phyloP scores from a whole-genome alignment of 352 stramenopile species.

The Globisporangium recalcitrans region DNA sequence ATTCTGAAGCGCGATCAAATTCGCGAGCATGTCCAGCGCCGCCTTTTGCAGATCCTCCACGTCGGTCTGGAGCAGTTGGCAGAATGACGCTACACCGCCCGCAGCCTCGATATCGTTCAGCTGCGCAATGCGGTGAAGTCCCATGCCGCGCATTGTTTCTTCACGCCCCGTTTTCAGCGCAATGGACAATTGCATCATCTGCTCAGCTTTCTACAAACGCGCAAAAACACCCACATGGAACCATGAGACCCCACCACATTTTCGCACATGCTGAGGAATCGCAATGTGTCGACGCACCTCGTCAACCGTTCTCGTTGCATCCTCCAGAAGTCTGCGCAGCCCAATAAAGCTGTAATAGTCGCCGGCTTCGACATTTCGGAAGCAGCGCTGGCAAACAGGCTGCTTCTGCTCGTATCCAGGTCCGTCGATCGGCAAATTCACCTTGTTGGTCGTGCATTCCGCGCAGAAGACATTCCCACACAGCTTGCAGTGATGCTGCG shows the following conservation, averaged over 20 bases:
- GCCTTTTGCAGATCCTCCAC: slow-evolving; percentile 50
- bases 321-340: slow-evolving; percentile 48
- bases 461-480: slow-evolving; percentile 72
- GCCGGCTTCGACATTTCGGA: slow-evolving; percentile 56
- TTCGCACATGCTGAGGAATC: neutral
- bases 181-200: slow-evolving; percentile 54
- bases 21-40: slow-evolving; percentile 67
- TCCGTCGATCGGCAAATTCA: slow-evolving; percentile 53
- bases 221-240: neutral
- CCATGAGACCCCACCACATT: neutral
- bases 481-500: slow-evolving; percentile 66
- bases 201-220: slow-evolving; percentile 48
- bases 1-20: slow-evolving; percentile 73
- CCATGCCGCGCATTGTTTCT: slow-evolving; percentile 62
- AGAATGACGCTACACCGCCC: slow-evolving; percentile 72
- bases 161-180: slow-evolving; percentile 53
- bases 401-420: slow-evolving; percentile 64
- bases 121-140: slow-evolving; percentile 66
- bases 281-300: slow-evolving; percentile 21
- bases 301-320: slow-evolving; percentile 29
- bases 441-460: slow-evolving; percentile 71
- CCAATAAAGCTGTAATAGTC: slow-evolving; percentile 78
- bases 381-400: slow-evolving; percentile 69
- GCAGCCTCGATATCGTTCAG: slow-evolving; percentile 81
- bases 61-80: slow-evolving; percentile 50